A percentile compares a stretch with the other conserved stretches of the same genome.
Conservation (phyloP, 371 early-diverging fungal genomes). For the Zychaea mexicana region DNA sequence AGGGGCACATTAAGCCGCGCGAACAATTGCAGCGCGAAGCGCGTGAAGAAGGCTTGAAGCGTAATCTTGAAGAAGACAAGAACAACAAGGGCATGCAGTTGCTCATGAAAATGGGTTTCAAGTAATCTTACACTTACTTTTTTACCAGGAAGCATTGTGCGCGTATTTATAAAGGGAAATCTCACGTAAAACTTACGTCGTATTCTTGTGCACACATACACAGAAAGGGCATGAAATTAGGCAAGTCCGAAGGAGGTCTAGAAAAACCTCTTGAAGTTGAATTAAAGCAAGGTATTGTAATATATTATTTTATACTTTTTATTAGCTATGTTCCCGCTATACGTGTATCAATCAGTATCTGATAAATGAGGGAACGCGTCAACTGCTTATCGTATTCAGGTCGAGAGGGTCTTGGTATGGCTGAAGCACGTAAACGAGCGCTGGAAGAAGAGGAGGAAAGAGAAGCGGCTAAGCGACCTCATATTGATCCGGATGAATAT, state of each 20-base stretch:
- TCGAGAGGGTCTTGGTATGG: background rate
- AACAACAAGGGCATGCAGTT: constrained; percentile 71
- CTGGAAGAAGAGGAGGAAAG: constrained; percentile 49
- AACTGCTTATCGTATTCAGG: too few relatives aligned
- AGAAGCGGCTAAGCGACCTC: constrained; percentile 26
- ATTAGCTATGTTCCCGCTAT: too few relatives aligned
- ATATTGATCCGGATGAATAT: constrained; percentile 41
- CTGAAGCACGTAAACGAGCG: constrained; percentile 22
- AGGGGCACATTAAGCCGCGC: constrained; percentile 48
- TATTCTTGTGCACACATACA: background rate
- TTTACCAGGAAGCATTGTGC: too few relatives aligned
- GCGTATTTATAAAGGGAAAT: background rate
- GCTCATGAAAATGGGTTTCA: constrained; percentile 74
- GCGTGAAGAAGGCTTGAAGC: constrained; percentile 54
- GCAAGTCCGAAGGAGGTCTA: constrained; percentile 35
- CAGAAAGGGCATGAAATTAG: constrained; percentile 53
- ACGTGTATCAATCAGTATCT: too few relatives aligned
- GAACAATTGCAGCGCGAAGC: constrained; percentile 52
- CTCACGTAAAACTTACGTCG: background rate
- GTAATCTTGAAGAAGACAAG: constrained; percentile 40
- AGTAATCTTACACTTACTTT: too few relatives aligned
- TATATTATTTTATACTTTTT: too few relatives aligned
- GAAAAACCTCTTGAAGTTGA: constrained; percentile 51
- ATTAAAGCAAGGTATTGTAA: constrained; percentile 34
- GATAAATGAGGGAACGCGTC: too few relatives aligned